Conservation (phyloP, 1,284 basidiomycete genomes). For the Microbotryum lychnidis-dioicae region DNA sequence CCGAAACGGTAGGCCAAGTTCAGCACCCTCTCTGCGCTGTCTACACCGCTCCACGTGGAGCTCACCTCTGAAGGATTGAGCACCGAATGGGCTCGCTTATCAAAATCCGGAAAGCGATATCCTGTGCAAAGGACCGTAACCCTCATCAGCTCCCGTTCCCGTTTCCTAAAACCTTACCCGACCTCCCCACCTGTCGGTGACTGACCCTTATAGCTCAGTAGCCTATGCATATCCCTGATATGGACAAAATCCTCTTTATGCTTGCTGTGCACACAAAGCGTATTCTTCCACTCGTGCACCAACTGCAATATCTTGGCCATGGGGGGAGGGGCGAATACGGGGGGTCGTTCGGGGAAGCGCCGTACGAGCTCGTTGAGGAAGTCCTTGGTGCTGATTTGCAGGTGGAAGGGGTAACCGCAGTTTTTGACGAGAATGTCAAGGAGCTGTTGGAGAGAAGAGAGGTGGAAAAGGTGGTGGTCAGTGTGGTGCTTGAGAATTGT, state of each 20-base stretch:
- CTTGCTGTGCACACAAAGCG: constrained; percentile 77
- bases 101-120: constrained; percentile 73
- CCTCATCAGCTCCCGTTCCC: background rate
- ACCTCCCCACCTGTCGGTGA: background rate
- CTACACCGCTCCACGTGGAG: constrained; percentile 29
- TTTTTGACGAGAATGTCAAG: constrained; percentile 91
- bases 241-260: constrained; percentile 97
- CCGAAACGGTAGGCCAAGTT: background rate
- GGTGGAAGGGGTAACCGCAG: constrained; percentile 93
- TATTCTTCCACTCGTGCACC: constrained; percentile 92
- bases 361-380: constrained; percentile 98
- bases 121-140: constrained; percentile 41
- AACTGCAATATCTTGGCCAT: constrained; percentile 92
- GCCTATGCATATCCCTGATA: constrained; percentile 93
- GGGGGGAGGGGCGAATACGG: constrained; percentile 84
- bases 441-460: constrained; percentile 41
- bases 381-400: constrained; percentile 97
- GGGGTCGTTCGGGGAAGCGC: constrained; percentile 93
- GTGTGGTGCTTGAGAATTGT: background rate
- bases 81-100: constrained; percentile 45
- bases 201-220: constrained; percentile 82
- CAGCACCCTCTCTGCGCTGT: background rate
- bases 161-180: too few relatives aligned
- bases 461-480: background rate
- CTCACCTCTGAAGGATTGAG: constrained; percentile 47